Base-by-base conservation (phyloP, 106 monocot species). In the Acorus gramineus region DNA sequence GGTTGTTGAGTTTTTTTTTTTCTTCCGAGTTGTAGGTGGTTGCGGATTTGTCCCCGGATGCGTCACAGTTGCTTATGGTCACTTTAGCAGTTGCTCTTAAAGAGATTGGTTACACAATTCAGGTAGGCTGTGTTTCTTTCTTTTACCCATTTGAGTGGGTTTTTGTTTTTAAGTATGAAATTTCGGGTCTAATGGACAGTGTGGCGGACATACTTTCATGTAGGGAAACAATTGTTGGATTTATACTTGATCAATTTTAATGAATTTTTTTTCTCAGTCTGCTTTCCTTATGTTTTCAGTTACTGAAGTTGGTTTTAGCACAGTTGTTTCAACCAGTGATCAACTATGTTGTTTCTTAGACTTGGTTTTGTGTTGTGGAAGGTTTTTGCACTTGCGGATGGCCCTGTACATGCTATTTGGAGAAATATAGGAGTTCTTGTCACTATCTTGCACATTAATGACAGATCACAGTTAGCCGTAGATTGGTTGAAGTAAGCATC, bases 401-500 rank as follows among this genome's bases (percentile, higher is more conserved):
- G 87, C 42, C 76, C 80, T 71, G 77, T 52, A 61, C 73, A 50
- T 68, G 50, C 69, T 44, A 64, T 66, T 42, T 98, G 96, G 96
- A 78, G 60, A 69, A 55, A 60, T 44, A 53, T 83, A 47, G 83
- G 85, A 53, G 73, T 88, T 28, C 64, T 70, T 46, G 53, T 83
- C 44, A 71, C 62, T 51, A 74, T 85, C 54, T 46, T 92, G 42
- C 76, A 81, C 46, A 8, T 66, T 43, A 55, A 64, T 49, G 63
- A 63, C 14, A 81, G 76, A 64, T 5, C 54, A 43, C 67, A 71
- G 66, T 60, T 56, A 2, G 50, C 78, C 47, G 74, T 85, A 57
- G 88, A 98, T 78, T 98, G 91, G 96, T 69, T 86, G 60, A 88
- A 84, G 96, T 89, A 88, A 88, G 79, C 55, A 42, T 28, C 11